Conservation (phyloP, 75 land plant genomes). For the Ceratopteris richardii region DNA sequence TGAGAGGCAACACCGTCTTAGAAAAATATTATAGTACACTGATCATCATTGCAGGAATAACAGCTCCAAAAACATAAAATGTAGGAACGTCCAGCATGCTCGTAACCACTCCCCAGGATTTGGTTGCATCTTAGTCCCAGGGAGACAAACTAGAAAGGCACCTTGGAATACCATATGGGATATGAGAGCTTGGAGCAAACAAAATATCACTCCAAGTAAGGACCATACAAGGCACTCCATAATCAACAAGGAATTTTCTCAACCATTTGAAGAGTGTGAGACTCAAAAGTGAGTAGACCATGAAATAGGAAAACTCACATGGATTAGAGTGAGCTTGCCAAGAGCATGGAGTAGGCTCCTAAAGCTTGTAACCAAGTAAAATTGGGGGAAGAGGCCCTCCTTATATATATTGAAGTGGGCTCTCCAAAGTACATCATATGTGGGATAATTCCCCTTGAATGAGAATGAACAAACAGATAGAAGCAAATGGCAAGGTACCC, state of each 20-base stretch:
- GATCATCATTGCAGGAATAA: slow-evolving; percentile 52
- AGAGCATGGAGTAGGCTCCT: no score
- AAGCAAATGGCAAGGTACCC: no score
- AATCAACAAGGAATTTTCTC: slow-evolving; percentile 22
- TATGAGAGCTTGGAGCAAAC: slow-evolving; percentile 14
- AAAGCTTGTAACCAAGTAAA: no score
- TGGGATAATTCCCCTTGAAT: no score
- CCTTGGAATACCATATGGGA: slow-evolving; percentile 9
- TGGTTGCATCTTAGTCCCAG: slow-evolving; percentile 10
- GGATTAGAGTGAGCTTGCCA: no score
- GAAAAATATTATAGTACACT: slow-evolving; percentile 52
- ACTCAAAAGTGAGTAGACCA: no score
- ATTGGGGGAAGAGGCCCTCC: no score
- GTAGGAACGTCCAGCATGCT: slow-evolving; percentile 24
- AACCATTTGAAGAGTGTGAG: no score
- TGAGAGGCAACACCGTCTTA: slow-evolving; percentile 95
- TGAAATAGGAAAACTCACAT: no score
- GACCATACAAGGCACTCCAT: slow-evolving; percentile 30
- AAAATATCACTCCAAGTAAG: slow-evolving; percentile 28
- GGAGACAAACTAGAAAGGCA: slow-evolving; percentile 18
- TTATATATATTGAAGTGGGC: no score
- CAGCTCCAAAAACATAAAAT: slow-evolving; percentile 34
- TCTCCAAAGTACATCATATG: no score
- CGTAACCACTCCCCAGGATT: slow-evolving; percentile 1
- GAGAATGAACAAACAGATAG: no score